Percentiles rank a stretch among this genome's conserved stretches.
Conservation (phyloP, 495 filamentous ascomycete species). For the Penicillium fimorum region DNA sequence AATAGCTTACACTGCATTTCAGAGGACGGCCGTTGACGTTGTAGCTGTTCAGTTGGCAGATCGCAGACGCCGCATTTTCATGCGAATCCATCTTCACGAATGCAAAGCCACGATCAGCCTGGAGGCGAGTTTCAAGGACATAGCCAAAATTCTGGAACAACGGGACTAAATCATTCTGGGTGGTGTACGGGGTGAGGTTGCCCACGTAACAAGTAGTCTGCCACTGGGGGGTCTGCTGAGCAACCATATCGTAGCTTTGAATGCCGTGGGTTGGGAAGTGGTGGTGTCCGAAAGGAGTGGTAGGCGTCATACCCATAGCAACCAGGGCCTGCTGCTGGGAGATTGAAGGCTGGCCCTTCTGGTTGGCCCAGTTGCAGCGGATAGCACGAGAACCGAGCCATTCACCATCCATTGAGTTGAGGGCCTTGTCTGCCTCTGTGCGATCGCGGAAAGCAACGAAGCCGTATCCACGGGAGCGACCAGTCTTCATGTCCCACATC, state of each 20-base stretch:
- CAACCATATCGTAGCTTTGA: constrained; percentile 97
- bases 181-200: constrained; percentile 96
- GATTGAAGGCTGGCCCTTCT: constrained; percentile 98
- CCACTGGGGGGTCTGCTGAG: constrained; percentile 95
- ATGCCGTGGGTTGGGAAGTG: constrained; percentile 97
- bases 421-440: constrained; percentile 88
- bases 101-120: constrained; percentile 95
- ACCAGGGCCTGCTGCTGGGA: constrained; percentile 96
- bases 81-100: constrained; percentile 99
- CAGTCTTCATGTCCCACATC: constrained; percentile 99
- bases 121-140: constrained; percentile 94
- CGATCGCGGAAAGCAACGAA: constrained; percentile 98
- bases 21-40: constrained; percentile 96
- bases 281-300: constrained; percentile 93
- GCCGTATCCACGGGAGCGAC: constrained; percentile 93
- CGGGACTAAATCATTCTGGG: constrained; percentile 90
- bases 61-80: constrained; percentile 97
- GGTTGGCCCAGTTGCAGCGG: constrained; percentile 99
- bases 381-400: constrained; percentile 99
- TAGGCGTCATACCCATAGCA: constrained; percentile 97
- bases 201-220: constrained; percentile 99
- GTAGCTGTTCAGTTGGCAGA: constrained; percentile 95
- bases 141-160: constrained; percentile 98
- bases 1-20: constrained; percentile 89
- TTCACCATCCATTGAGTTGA: constrained; percentile 98